A percentile compares a stretch with the other conserved stretches of the same genome.
Conservation (phyloP, 2,329 filamentous ascomycete species). For the Trichoderma semiorbis region DNA sequence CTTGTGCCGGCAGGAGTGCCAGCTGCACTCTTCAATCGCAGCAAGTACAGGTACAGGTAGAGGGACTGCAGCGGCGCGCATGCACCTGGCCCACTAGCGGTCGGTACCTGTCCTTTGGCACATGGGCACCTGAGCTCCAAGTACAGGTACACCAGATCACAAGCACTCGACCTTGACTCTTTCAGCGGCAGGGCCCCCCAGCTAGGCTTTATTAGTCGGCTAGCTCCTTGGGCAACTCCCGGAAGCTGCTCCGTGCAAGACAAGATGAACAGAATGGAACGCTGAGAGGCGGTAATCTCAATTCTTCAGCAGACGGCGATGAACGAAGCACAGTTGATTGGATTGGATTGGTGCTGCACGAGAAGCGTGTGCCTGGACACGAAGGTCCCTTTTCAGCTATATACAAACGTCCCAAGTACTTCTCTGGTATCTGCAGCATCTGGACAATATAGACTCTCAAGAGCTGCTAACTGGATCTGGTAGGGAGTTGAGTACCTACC, state of each 20-base stretch:
- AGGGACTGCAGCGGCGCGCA: background rate
- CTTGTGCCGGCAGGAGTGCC: background rate
- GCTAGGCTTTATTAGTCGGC: background rate
- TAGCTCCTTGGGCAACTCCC: conserved; percentile 13
- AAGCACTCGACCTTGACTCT: background rate
- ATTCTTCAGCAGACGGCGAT: background rate
- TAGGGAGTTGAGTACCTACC: background rate
- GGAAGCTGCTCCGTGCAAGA: conserved; percentile 5
- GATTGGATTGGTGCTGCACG: background rate
- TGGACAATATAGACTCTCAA: background rate
- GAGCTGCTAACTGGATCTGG: background rate
- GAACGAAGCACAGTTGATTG: background rate
- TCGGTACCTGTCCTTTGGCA: background rate
- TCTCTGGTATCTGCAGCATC: background rate
- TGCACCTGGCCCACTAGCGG: background rate
- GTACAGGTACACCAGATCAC: background rate
- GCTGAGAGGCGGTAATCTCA: background rate
- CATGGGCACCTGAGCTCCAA: background rate
- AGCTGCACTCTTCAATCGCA: too few species aligned
- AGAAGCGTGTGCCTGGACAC: background rate
- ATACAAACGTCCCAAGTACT: background rate
- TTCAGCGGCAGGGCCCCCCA: background rate
- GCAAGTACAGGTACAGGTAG: background rate
- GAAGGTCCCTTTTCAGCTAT: background rate
- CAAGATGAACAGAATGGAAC: background rate